A percentile compares a stretch with the other conserved stretches of the same genome.
Conservation (phyloP, 148 eudicot species). For the Vaccinium myrtillus region DNA sequence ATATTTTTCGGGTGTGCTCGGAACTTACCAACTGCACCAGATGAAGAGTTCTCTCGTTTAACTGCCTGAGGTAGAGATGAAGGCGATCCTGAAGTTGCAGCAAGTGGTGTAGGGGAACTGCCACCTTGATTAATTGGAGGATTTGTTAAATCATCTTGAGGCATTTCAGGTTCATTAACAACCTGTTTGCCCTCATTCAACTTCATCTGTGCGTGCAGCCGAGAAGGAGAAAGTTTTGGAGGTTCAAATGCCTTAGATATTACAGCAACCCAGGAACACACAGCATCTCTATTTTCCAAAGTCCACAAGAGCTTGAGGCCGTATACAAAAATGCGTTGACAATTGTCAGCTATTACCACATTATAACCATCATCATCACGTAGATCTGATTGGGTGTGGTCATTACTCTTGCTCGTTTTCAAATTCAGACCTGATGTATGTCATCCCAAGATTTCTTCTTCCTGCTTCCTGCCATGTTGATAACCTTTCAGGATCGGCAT, state of each 20-base stretch:
- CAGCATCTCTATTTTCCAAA: constrained; percentile 94
- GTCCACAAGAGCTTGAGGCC: constrained; percentile 98
- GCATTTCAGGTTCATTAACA: constrained; percentile 39
- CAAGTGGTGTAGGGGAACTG: constrained; percentile 41
- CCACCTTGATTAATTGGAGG: constrained; percentile 41
- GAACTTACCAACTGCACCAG: constrained; percentile 60
- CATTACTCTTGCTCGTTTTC: constrained; percentile 95
- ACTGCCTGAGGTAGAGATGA: constrained; percentile 56
- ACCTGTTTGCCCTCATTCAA: constrained; percentile 60
- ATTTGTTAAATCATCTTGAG: constrained; percentile 43
- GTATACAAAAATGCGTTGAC: constrained; percentile 87
- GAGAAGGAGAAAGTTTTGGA: constrained; percentile 89
- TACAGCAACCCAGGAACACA: constrained; percentile 98
- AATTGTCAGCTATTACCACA: constrained; percentile 93
- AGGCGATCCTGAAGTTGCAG: constrained; percentile 39
- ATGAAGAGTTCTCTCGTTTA: constrained; percentile 46
- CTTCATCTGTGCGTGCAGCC: constrained; percentile 87
- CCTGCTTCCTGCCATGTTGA: constrained; percentile 98
- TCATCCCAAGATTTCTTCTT: constrained; percentile 86
- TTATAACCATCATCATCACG: constrained; percentile 98
- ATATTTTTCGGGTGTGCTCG: neutral
- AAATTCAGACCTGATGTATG: constrained; percentile 92
- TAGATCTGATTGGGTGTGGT: constrained; percentile 76
- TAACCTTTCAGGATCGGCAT: constrained; percentile 89
- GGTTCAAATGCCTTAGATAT: constrained; percentile 89